phyloP scores from a whole-genome alignment of 2,329 filamentous ascomycete species.

The Aspergillus nomiae region DNA sequence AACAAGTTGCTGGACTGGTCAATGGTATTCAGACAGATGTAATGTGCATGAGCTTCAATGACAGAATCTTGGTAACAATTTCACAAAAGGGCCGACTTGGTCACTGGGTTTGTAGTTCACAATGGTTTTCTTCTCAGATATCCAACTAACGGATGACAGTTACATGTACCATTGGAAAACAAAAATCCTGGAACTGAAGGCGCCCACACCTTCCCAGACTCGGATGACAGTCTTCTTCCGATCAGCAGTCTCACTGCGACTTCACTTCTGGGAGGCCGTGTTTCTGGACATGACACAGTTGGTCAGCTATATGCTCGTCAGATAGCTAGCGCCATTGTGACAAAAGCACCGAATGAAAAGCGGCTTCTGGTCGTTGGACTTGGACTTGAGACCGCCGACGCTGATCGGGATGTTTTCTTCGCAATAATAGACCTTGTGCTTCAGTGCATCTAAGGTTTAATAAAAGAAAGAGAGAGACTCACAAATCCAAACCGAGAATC shows the following conservation, averaged over 20 bases:
- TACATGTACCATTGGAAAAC: constrained; percentile 38
- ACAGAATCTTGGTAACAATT: constrained; percentile 89
- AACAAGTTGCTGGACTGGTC: constrained; percentile 62
- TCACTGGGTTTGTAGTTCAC: constrained; percentile 73
- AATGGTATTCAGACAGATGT: constrained; percentile 72
- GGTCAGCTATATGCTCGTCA: constrained; percentile 90
- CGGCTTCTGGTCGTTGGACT: constrained; percentile 61
- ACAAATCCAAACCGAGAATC: constrained; percentile 15
- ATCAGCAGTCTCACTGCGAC: constrained; percentile 81
- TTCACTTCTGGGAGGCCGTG: constrained; percentile 82
- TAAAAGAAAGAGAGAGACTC: constrained; percentile 1
- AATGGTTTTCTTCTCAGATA: not conserved
- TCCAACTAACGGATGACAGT: constrained; percentile 19
- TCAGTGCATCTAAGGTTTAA: constrained; percentile 39
- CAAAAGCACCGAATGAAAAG: constrained; percentile 66
- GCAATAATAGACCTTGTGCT: constrained; percentile 46
- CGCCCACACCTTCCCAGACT: constrained; percentile 41
- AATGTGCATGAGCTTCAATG: constrained; percentile 72
- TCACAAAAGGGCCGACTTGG: constrained; percentile 81
- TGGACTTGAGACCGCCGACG: constrained; percentile 53
- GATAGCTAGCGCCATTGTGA: constrained; percentile 76
- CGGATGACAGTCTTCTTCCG: constrained; percentile 66
- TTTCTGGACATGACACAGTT: constrained; percentile 74
- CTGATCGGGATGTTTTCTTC: constrained; percentile 46
- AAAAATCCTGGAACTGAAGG: constrained; percentile 38